Evolutionary conservation across 2,329 filamentous ascomycete species (phyloP).

Genomic region (Cordyceps javanica): DNA sequence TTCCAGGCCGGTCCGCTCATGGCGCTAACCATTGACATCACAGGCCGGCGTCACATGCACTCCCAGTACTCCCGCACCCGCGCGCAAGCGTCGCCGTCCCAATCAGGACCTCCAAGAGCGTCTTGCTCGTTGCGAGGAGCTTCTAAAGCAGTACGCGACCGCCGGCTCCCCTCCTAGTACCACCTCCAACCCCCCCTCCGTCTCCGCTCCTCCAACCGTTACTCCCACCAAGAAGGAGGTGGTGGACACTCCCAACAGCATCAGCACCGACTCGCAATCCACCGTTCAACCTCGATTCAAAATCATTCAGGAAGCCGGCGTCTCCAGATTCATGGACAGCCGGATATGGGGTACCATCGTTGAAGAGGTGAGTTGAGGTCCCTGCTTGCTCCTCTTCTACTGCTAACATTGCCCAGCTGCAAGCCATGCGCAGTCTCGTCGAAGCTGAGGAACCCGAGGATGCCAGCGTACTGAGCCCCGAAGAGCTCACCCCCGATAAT

Average conservation of each 20-base stretch:
- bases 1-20: not conserved
- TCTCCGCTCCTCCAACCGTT: conserved; percentile 7
- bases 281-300: conserved; percentile 44
- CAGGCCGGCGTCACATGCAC: conserved; percentile 55
- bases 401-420: conserved; percentile 34
- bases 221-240: conserved; percentile 1
- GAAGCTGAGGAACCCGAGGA: conserved; percentile 45
- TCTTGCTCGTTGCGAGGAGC: conserved; percentile 51
- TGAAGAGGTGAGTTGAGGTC: conserved; percentile 39
- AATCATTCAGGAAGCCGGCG: conserved; percentile 49
- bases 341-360: conserved; percentile 48
- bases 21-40: conserved; percentile 12
- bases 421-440: conserved; percentile 53
- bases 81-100: conserved; percentile 51
- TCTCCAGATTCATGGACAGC: conserved; percentile 52
- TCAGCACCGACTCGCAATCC: conserved; percentile 21
- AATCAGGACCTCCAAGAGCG: conserved; percentile 58
- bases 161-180: conserved; percentile 26
- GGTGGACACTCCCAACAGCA: conserved; percentile 14
- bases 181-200: conserved; percentile 17
- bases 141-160: conserved; percentile 51
- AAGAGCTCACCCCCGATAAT: conserved; percentile 45
- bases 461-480: conserved; percentile 41
- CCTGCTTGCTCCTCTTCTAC: not conserved
- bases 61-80: conserved; percentile 53